phyloP scores from a whole-genome alignment of 331 rosid genomes.

The Phaseolus coccineus region DNA sequence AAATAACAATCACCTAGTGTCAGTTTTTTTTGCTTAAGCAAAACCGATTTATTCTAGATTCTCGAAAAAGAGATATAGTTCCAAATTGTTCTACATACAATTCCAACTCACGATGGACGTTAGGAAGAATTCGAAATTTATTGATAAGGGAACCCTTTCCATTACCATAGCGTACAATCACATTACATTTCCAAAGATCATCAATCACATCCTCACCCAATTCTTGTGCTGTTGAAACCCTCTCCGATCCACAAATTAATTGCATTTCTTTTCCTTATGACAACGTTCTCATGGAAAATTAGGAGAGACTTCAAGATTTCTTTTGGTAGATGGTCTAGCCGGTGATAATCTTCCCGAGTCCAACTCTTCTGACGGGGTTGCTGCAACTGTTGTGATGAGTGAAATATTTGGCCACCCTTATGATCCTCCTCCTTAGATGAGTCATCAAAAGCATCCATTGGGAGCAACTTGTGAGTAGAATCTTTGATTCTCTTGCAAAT shows the following conservation, averaged over 20 bases:
- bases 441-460: not conserved
- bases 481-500: not conserved
- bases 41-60: too few relatives aligned
- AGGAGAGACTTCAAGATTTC: too few relatives aligned
- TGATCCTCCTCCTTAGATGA: not conserved
- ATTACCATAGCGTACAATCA: not conserved
- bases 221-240: not conserved
- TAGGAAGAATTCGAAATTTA: not conserved
- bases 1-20: not conserved
- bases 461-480: not conserved
- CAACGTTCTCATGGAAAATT: not conserved
- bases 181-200: not conserved
- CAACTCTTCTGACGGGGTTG: too few relatives aligned
- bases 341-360: too few relatives aligned
- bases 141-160: not conserved
- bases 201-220: not conserved
- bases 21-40: too few relatives aligned
- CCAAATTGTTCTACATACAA: too few relatives aligned
- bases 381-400: accelerated
- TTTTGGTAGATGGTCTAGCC: accelerated
- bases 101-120: not conserved
- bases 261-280: not conserved
- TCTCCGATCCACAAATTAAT: not conserved
- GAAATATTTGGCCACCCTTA: not conserved
- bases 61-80: too few relatives aligned